Conservation (phyloP, 352 stramenopile species). For the Blastocystis sp. region DNA sequence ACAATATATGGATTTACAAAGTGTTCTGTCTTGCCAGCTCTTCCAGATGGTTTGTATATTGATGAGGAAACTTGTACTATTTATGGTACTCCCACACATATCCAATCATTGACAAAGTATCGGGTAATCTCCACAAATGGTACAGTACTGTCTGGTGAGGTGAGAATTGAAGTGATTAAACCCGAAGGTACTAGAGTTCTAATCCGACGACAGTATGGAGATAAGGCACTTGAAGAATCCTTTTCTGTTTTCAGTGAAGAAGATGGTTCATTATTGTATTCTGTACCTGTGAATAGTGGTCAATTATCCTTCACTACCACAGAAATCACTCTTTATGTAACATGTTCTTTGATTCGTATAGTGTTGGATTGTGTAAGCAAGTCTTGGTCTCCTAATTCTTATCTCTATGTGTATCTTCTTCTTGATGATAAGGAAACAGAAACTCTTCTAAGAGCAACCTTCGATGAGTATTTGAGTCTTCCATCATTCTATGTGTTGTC, state of each 20-base stretch:
- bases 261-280: not conserved
- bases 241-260: not conserved
- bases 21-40: not conserved
- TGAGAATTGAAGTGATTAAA: not conserved
- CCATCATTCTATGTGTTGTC: not conserved
- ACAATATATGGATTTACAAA: not conserved
- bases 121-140: not conserved
- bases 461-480: not conserved
- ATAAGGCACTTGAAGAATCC: not conserved
- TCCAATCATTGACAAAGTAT: not conserved
- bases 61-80: not conserved
- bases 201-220: not conserved
- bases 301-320: not conserved
- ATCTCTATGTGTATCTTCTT: not conserved
- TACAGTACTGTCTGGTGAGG: not conserved
- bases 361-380: not conserved
- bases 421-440: not conserved
- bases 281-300: not conserved
- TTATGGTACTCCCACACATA: not conserved
- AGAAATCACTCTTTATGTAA: not conserved
- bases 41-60: constrained; percentile 11
- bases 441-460: not conserved
- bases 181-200: not conserved
- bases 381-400: not conserved
- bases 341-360: not conserved